Base-by-base conservation (phyloP, 306 rosid species). In the Cicer yamashitae region DNA sequence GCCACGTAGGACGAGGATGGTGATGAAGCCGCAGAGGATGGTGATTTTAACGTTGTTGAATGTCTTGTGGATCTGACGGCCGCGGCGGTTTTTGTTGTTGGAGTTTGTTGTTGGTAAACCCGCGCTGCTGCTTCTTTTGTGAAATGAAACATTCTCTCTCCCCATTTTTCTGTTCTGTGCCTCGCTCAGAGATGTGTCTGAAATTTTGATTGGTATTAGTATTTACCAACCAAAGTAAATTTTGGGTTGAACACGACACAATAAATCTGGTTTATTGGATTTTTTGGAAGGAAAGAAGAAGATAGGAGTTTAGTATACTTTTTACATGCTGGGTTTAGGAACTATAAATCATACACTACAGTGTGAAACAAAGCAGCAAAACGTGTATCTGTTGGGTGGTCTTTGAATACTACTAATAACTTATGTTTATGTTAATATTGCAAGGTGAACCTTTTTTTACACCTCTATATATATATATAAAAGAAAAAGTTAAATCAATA, bases 1-100 rank as follows among this genome's bases (percentile, higher is more conserved):
- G 76, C 99, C 99, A 6, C 99, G 96, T 9, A 94, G 96, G 59
- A 94, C 99, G 47, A 94, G 93, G 83, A 94, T 94, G 70, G 99
- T 92, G 47, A 94, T 93, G 79, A 94, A 94, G 58, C 99, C 99
- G 62, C 99, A 94, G 43, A 94, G 89, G 62, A 94, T 79, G 0
- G 99, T 92, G 81, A 94, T 92, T 84, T 92, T 94, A 76, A 94
- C 76, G 76, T 90, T 94, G 92, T 94, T 92, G 88, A 89, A 89
- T 45, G 97, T 94, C 68, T 92, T 94, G 53, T 85, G 88, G 85
- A 90, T 86, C 97, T 94, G 96, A 6, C 96, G 91, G 51, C 96
- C 96, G n/a, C 99, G 97, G 14, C 88, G 79, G 54, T 60, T 46
- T 54, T 86, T 43, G 43, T 62, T 84, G 38, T 79, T 84, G 7